Base-by-base conservation (phyloP, 805 yeast genomes). In the Metschnikowia drakensbergensis region DNA sequence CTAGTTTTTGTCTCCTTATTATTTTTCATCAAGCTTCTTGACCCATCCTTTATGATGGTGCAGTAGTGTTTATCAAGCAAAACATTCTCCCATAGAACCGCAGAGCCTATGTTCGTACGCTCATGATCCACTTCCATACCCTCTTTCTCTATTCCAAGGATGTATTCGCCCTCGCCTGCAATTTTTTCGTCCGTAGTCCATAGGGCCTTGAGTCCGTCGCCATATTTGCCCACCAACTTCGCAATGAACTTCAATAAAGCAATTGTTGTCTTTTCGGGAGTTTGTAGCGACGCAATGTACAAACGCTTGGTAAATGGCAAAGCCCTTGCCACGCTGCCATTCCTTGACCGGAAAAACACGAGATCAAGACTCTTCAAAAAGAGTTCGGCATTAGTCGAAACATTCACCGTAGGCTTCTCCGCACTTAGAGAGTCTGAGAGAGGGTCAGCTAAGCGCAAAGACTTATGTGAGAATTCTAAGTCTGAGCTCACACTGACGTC, bases 181-280 rank as follows among this genome's bases (percentile, higher is more conserved):
- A 94, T 79, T 55, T 94, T 77, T 62, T 94, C 99, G 42, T 90
- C 96, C 1, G 97, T 88, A 23, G 88, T 82, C 69, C 85, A 89
- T 44, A 92, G 69, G 1, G 95, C 87, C 45, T 81, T 77, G 40
- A 89, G 68, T 45, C 83, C 85, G 37, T 88, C 83, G 29, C 73
- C 76, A 64, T 83, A 86, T 62, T 86, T 78, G 45, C 80, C 81
- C 63, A 81, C 75, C 50, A 94, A 71, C 58, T 88, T 87, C 27
- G 88, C 94, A 41, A 92, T 61, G 54, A 92, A 86, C 60, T 86
- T 86, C 42, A 90, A 70, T 1, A 84, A 65, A 0, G 96, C 96
- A 56, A 88, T 74, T 1, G 88, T 69, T 0, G 97, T 83, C 64
- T 89, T 89, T 64, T 92, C 98, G 3, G 98, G 97, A 11, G 89